Base-by-base conservation (phyloP, 1,284 basidiomycete species). In the Albatrellus sp. region DNA sequence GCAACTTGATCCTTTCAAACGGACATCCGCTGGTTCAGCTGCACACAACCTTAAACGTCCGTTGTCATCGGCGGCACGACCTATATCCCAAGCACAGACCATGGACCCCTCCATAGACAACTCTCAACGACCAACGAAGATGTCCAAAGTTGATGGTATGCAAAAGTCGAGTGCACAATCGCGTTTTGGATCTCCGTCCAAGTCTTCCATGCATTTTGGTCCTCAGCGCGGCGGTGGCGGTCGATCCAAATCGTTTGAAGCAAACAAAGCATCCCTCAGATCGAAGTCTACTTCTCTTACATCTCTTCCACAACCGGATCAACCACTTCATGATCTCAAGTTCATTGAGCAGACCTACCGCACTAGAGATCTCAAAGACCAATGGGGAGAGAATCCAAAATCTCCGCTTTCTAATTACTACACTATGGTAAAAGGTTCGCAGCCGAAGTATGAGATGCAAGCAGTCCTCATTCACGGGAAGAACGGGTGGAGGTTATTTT, bases 1-100 rank as follows among this genome's bases (percentile, higher is more conserved):
- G 74, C 70, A 72, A 66, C 55, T 70, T 55, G 67, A 73, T 58
- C 58, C 64, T 13, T 46, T 52, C 42, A 56, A 57, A 48, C 54
- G 49, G 50, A 52, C 49, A 52, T 42, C 59, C 43, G 48, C 57
- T 43, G 45, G 33, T 54, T 55, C 35, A 53, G 54, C 38, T 40
- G 11, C 20, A 40, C 29, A 14, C 17, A 31, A 48, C 37, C 54
- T 56, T 37, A 64, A 62, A 49, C 58, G 60, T 24, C 53, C 57
- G 24, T 53, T 55, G 49, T 38, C 55, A 34, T 50, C 57, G 36
- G 51, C 10, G 20, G 39, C 29, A 9, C 24, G 17, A 24, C 17
- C 30, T 20, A 16, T 28, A 31, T 29, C 36, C 13, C 17, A 33
- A 11, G n/a, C 19, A 30, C 16, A 37, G 28, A 14, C 35, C 35